Evolutionary conservation across 1,284 basidiomycete genomes (phyloP).

Genomic region (Pseudozyma hubeiensis): DNA sequence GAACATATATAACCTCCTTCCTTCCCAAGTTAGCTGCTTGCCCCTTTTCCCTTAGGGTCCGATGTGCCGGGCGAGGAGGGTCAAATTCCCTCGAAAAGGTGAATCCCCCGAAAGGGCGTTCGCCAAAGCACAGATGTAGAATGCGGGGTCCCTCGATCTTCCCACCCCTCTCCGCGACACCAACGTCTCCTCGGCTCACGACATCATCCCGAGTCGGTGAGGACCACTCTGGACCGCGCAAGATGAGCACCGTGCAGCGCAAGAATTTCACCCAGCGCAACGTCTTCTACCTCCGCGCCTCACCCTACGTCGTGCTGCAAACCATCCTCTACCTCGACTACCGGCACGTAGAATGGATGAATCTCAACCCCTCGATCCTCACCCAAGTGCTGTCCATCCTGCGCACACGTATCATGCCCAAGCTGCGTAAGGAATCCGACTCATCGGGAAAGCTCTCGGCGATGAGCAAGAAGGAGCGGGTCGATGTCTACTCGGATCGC

Average conservation of each 20-base stretch:
- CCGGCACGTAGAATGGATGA: slow-evolving; percentile 69
- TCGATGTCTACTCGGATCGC: slow-evolving; percentile 67
- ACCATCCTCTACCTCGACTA: slow-evolving; percentile 69
- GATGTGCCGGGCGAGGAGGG: no score
- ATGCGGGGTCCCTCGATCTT: no score
- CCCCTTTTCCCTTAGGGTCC: no score
- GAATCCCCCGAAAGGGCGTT: no score
- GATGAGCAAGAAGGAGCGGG: slow-evolving; percentile 62
- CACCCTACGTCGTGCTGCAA: slow-evolving; percentile 67
- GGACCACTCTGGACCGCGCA: not conserved
- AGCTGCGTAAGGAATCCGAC: slow-evolving; percentile 63
- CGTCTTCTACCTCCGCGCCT: slow-evolving; percentile 69
- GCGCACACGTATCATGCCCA: slow-evolving; percentile 65
- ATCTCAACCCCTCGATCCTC: slow-evolving; percentile 51
- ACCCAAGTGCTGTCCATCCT: slow-evolving; percentile 62
- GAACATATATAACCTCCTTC: no score
- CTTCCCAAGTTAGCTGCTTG: no score
- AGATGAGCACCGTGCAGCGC: slow-evolving; percentile 24
- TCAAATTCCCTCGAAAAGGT: no score
- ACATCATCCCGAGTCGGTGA: no score
- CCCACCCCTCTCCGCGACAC: not conserved
- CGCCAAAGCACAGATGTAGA: no score
- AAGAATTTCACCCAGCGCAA: slow-evolving; percentile 64
- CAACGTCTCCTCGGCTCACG: no score
- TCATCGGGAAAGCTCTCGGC: slow-evolving; percentile 61